Percentiles rank a stretch among this genome's conserved stretches.
Evolutionary conservation across 345 rosid species (phyloP).

Genomic region (Salix caprea): DNA sequence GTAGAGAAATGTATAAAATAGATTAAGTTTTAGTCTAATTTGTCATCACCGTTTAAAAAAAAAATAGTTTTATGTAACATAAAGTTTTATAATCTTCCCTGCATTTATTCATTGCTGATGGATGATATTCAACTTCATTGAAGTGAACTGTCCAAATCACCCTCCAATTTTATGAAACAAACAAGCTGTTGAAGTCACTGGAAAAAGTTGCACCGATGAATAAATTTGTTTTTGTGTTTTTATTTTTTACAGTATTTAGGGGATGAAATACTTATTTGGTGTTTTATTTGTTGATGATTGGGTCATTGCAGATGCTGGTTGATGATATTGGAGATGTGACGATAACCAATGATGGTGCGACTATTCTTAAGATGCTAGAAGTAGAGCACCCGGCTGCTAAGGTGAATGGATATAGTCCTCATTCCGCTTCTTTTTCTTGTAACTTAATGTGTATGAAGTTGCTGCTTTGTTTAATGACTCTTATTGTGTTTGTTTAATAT

Average conservation of each 20-base stretch:
- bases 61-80: too few species aligned
- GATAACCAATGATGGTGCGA: slow-evolving; percentile 93
- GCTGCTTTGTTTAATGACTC: neutral
- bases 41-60: too few species aligned
- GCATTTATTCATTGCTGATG: too few species aligned
- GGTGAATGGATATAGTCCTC: slow-evolving; percentile 30
- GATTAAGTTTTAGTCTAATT: too few species aligned
- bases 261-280: neutral
- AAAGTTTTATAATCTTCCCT: too few species aligned
- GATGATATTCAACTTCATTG: too few species aligned
- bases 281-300: neutral
- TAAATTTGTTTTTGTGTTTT: neutral
- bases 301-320: slow-evolving; percentile 66
- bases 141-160: too few species aligned
- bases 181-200: too few species aligned
- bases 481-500: neutral
- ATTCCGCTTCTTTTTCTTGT: neutral
- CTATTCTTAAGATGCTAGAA: slow-evolving; percentile 88
- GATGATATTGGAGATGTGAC: slow-evolving; percentile 97
- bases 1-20: neutral
- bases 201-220: too few species aligned
- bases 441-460: neutral
- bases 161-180: too few species aligned
- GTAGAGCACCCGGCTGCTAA: slow-evolving; percentile 99
- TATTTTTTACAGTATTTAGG: neutral